Percentiles rank a stretch among this genome's conserved stretches.
Evolutionary conservation across 805 yeast species (phyloP).

Genomic region (Candida xiaguanensis): DNA sequence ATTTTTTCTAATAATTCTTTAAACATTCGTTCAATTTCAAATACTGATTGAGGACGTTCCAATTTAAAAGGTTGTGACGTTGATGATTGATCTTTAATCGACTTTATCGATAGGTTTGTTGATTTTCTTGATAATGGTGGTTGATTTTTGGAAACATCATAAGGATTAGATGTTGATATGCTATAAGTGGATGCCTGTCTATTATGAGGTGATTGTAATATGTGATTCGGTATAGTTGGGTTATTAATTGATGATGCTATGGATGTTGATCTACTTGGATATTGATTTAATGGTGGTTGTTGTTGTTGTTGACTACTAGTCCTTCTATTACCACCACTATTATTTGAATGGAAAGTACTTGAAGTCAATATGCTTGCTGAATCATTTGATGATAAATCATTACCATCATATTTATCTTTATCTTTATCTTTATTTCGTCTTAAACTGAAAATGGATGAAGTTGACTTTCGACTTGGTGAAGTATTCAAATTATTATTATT

Average conservation of each 20-base stretch:
- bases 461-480: conserved; percentile 21
- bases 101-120: conserved; percentile 19
- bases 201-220: conserved; percentile 30
- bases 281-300: not conserved
- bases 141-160: conserved; percentile 8
- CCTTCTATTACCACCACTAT: conserved; percentile 10
- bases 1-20: conserved; percentile 78
- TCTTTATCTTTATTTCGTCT: conserved; percentile 21
- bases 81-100: conserved; percentile 16
- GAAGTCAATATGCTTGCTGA: conserved; percentile 26
- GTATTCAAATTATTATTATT: not conserved
- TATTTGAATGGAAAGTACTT: conserved; percentile 14
- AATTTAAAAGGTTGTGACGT: conserved; percentile 29
- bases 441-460: conserved; percentile 35
- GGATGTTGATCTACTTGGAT: conserved; percentile 10
- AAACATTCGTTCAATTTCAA: conserved; percentile 70
- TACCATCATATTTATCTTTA: conserved; percentile 9
- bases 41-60: conserved; percentile 64
- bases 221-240: conserved; percentile 28
- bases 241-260: conserved; percentile 7
- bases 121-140: conserved; percentile 17
- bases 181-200: conserved; percentile 40
- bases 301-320: conserved; percentile 9
- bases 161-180: conserved; percentile 21
- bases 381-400: conserved; percentile 27